Percentiles rank a stretch among this genome's conserved stretches.
These are phyloP conservation scores for Phaeoacremonium minimum DNA, from an alignment of 2,329 filamentous ascomycete species.

Conservation along the genomic window DNA sequence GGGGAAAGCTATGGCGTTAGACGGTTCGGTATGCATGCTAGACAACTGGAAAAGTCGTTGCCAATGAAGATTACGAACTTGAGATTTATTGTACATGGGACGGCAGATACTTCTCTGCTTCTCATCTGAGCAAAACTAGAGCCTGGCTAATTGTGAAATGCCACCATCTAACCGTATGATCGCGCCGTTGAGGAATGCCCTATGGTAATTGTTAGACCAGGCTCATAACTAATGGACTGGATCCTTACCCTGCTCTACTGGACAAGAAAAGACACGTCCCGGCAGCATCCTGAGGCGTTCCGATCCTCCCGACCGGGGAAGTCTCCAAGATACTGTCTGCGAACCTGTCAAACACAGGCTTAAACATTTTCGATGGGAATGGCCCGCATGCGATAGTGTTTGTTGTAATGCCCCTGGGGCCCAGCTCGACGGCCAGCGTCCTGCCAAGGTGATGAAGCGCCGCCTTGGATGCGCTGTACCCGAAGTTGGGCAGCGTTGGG, in stretches of 20 bases:
- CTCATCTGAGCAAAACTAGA: conserved; percentile 30
- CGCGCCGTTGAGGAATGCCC: conserved; percentile 59
- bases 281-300: conserved; percentile 63
- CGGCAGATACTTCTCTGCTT: too few species aligned
- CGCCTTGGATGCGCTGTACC: conserved; percentile 59
- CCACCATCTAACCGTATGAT: conserved; percentile 61
- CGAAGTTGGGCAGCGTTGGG: conserved; percentile 53
- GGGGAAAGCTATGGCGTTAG: too few species aligned
- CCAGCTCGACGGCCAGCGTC: conserved; percentile 56
- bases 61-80: neutral
- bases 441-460: conserved; percentile 60
- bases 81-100: too few species aligned
- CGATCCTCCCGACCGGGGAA: conserved; percentile 65
- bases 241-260: conserved; percentile 55
- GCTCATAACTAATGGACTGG: neutral
- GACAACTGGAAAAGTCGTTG: neutral
- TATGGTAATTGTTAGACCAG: conserved; percentile 10
- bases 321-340: conserved; percentile 49
- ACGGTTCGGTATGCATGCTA: too few species aligned
- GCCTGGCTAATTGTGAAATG: conserved; percentile 36
- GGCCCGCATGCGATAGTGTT: conserved; percentile 72
- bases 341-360: conserved; percentile 50
- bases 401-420: conserved; percentile 54
- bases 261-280: conserved; percentile 68
- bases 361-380: conserved; percentile 68